Percentiles rank a stretch among this genome's conserved stretches.
Conservation (phyloP, 805 yeast species). For the Candida endomychidarum region DNA sequence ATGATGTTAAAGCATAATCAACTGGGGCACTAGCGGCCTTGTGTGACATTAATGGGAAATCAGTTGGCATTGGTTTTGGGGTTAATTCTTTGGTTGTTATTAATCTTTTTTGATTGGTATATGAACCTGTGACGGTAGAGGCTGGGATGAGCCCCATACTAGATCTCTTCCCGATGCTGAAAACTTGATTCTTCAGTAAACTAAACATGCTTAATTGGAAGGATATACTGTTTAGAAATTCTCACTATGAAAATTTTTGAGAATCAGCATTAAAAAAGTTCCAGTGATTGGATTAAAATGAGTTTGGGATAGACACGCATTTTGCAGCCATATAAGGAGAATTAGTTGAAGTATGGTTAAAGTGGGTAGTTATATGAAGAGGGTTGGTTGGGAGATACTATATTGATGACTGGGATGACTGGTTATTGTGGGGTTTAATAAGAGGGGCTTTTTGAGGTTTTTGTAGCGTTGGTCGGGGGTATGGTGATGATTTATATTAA, state of each 20-base stretch:
- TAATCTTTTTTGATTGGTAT: conserved; percentile 7
- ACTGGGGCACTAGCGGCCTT: conserved; percentile 53
- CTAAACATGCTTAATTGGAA: conserved; percentile 22
- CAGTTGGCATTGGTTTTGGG: conserved; percentile 57
- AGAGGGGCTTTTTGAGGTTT: too few species aligned
- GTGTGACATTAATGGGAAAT: conserved; percentile 69
- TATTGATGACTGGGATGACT: too few species aligned
- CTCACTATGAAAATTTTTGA: conserved; percentile 3
- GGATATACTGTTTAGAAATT: conserved; percentile 2
- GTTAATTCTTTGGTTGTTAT: conserved; percentile 39
- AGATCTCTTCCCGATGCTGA: conserved; percentile 19
- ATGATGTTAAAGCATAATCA: conserved; percentile 79
- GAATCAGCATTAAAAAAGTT: conserved; percentile 36
- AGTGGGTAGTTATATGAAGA: too few species aligned
- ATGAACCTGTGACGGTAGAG: conserved; percentile 1
- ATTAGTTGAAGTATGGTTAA: neutral
- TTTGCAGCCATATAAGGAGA: neutral
- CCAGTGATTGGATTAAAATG: conserved; percentile 35
- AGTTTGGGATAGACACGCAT: conserved; percentile 1
- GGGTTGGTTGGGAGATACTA: neutral
- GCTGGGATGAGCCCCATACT: conserved; percentile 12
- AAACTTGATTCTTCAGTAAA: conserved; percentile 26
- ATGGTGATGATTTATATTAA: too few species aligned
- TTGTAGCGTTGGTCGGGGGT: too few species aligned
- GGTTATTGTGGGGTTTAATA: too few species aligned